Evolutionary conservation across 306 rosid species (phyloP).

Genomic region (Mimosa pudica): DNA sequence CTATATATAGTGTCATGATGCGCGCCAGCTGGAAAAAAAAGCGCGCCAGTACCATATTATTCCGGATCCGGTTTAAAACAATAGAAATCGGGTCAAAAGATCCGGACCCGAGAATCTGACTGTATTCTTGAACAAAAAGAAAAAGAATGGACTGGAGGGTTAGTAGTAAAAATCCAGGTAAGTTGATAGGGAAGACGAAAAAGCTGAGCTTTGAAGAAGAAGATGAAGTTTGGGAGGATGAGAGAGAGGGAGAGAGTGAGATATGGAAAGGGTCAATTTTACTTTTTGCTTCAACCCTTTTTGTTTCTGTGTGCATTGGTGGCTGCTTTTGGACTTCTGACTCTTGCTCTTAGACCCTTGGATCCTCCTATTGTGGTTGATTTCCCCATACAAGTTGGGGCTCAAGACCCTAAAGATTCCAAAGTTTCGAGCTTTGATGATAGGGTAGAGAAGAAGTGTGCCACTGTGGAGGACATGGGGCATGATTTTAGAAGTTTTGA

Average conservation of each 20-base stretch:
- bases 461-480: slow-evolving; percentile 93
- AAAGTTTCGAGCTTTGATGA: slow-evolving; percentile 33
- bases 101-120: slow-evolving; percentile 18
- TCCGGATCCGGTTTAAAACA: neutral
- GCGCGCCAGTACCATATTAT: slow-evolving; percentile 31
- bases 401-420: slow-evolving; percentile 8
- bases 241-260: slow-evolving; percentile 43
- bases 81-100: slow-evolving; percentile 1
- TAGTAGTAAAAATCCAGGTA: slow-evolving; percentile 34
- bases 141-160: neutral
- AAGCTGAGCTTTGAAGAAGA: slow-evolving; percentile 2
- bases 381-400: slow-evolving; percentile 34
- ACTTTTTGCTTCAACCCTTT: slow-evolving; percentile 48
- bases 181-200: slow-evolving; percentile 9
- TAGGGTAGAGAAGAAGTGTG: slow-evolving; percentile 51
- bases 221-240: neutral
- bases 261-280: slow-evolving; percentile 58
- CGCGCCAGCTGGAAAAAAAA: too few relatives aligned
- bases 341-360: slow-evolving; percentile 57
- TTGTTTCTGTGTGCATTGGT: slow-evolving; percentile 51
- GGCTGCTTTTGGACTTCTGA: slow-evolving; percentile 50
- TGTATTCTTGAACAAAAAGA: neutral
- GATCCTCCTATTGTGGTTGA: slow-evolving; percentile 54
- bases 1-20: too few relatives aligned
- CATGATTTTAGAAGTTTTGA: slow-evolving; percentile 44